These are phyloP conservation scores for Flaveria bidentis DNA, from an alignment of 129 eudicot species.

Conservation along the genomic window DNA sequence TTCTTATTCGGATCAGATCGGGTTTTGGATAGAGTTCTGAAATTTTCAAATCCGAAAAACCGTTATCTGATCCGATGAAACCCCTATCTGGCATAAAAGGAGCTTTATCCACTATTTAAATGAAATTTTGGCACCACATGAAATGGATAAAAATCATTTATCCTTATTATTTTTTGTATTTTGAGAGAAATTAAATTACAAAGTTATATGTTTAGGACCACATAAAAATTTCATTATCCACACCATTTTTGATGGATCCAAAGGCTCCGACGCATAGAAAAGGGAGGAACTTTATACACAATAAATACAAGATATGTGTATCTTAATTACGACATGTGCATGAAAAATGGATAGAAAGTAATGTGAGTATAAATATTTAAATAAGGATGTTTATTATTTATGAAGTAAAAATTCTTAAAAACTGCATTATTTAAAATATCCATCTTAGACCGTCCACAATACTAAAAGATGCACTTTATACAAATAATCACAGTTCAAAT, in stretches of 20 bases:
- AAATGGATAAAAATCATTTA: conserved; percentile 23
- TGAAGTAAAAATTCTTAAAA: background rate
- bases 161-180: conserved; percentile 8
- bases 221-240: conserved; percentile 35
- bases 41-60: too few species aligned
- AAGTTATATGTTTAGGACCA: conserved; percentile 29
- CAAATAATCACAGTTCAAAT: too few species aligned
- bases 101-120: conserved; percentile 26
- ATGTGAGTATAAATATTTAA: background rate
- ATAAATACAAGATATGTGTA: background rate
- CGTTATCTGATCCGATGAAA: too few species aligned
- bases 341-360: background rate
- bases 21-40: too few species aligned
- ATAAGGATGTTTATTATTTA: background rate
- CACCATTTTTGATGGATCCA: background rate
- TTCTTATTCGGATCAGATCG: too few species aligned
- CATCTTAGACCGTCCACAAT: too few species aligned
- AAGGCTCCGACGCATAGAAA: background rate
- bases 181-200: background rate
- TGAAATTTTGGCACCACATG: conserved; percentile 34
- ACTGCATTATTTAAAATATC: background rate
- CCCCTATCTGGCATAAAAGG: background rate
- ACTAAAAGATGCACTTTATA: too few species aligned
- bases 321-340: background rate
- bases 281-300: background rate